Base-by-base conservation (phyloP, 208 protist genomes). In the Wallacemonas collosoma region DNA sequence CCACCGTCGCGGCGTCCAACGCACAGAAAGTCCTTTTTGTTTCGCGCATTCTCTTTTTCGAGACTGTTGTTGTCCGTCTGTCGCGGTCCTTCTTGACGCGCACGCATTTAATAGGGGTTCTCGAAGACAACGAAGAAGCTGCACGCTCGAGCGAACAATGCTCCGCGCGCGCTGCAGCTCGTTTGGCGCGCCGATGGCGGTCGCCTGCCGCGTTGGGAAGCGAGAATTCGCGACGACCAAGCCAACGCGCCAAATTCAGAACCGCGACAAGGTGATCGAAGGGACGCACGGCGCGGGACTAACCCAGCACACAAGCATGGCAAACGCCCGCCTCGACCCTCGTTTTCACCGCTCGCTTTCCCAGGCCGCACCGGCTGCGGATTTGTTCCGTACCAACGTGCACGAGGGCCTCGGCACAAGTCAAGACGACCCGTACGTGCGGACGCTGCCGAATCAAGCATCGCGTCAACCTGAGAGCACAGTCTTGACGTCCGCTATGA, bases 391-490 rank as follows among this genome's bases (percentile, higher is more conserved):
- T 38, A 94, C 89, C 1, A 79, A 81, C 26, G 82, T 94, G 26
- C 85, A 96, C 69, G 77, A 94, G 47, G 91, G 91, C 39, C 83
- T 91, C 38, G 91, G 91, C 14, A 96, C 91, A 2, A 80, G 86
- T 40, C 83, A 66, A 15, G 68, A 62, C 11, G 91, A 96, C 63
- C 91, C 91, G 1, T 96, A 96, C 76, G 8, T 79, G 9, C 85
- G 91, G 44, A 94, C 87, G 11, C 77, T 94, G 51, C 89, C 88
- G 1, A 96, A 96, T 61, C 70, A 85, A 48, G 77, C 72, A 60
- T 92, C 86, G 40, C 57, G 60, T 9, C 63, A 79, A 35, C 87
- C 89, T 2, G 87, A 87, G 67, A 87, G 72, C 66, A 82, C 86
- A 5, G 91, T 94, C 53, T 68, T 87, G 43, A 55, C 71, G 11